Evolutionary conservation across 1,284 basidiomycete genomes (phyloP).

Genomic region (Cerioporus squamosus): DNA sequence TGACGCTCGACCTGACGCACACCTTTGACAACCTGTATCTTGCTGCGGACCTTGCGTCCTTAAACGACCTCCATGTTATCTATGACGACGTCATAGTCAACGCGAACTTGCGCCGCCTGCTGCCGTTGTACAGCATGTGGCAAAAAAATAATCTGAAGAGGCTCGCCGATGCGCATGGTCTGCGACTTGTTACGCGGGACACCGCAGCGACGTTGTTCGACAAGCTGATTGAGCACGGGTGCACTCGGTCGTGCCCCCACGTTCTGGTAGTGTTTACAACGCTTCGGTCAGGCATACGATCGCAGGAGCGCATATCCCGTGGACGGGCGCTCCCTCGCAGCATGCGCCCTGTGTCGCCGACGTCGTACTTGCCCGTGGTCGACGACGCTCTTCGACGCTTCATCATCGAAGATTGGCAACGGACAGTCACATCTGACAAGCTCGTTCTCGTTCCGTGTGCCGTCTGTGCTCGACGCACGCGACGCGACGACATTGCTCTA

Average conservation of each 20-base stretch:
- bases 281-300: not conserved
- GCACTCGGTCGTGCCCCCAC: not conserved
- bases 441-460: not conserved
- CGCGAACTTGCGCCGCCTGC: not conserved
- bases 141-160: slow-evolving; percentile 52
- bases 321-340: not conserved
- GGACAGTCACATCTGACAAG: not conserved
- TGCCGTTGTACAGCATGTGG: slow-evolving; percentile 1
- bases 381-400: not conserved
- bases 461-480: not conserved
- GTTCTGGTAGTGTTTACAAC: not conserved
- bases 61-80: not conserved
- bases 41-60: not conserved
- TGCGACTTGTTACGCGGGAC: slow-evolving; percentile 39
- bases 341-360: not conserved
- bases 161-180: slow-evolving; percentile 70
- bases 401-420: not conserved
- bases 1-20: not conserved
- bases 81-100: not conserved
- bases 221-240: not conserved
- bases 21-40: not conserved
- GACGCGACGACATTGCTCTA: not conserved
- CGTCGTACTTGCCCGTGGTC: not conserved
- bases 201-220: not conserved
- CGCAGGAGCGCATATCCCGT: not conserved